phyloP scores from a whole-genome alignment of 345 rosid species.

The Abelmoschus esculentus region DNA sequence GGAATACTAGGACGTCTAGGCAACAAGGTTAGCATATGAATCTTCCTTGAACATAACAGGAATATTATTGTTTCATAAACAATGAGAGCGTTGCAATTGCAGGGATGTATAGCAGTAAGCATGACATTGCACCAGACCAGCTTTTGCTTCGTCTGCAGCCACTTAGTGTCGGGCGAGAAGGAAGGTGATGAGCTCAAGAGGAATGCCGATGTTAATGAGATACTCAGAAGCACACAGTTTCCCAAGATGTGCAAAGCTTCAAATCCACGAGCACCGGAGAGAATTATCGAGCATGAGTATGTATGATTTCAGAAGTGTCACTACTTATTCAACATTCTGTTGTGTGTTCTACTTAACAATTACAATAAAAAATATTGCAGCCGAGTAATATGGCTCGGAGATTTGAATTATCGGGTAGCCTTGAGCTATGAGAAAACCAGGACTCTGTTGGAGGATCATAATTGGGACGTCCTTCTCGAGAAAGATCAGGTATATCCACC shows the following conservation, averaged over 20 bases:
- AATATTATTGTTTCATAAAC: background rate
- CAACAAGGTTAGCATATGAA: slow-evolving; percentile 52
- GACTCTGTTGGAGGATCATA: slow-evolving; percentile 53
- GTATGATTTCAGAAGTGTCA: slow-evolving; percentile 7
- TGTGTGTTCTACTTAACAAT: background rate
- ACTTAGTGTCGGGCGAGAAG: slow-evolving; percentile 92
- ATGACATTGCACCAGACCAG: slow-evolving; percentile 83
- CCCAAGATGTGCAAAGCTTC: slow-evolving; percentile 58
- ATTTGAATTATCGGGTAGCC: slow-evolving; percentile 72
- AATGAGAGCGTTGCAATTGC: slow-evolving; percentile 1
- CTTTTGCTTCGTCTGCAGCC: slow-evolving; percentile 91
- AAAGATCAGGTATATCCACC: slow-evolving; percentile 71
- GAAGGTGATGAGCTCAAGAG: slow-evolving; percentile 90
- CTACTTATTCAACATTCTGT: too few relatives aligned
- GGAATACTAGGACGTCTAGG: slow-evolving; percentile 94
- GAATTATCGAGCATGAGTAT: slow-evolving; percentile 73
- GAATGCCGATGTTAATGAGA: slow-evolving; percentile 80
- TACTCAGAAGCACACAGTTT: slow-evolving; percentile 66
- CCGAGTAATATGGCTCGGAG: slow-evolving; percentile 92
- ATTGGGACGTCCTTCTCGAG: slow-evolving; percentile 74
- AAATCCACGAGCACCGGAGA: slow-evolving; percentile 53
- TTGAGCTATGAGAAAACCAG: slow-evolving; percentile 79
- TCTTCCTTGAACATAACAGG: background rate
- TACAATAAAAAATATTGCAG: slow-evolving; percentile 23
- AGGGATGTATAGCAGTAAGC: slow-evolving; percentile 93